phyloP scores from a whole-genome alignment of 1,284 basidiomycete species.

The Peniophora sp. region DNA sequence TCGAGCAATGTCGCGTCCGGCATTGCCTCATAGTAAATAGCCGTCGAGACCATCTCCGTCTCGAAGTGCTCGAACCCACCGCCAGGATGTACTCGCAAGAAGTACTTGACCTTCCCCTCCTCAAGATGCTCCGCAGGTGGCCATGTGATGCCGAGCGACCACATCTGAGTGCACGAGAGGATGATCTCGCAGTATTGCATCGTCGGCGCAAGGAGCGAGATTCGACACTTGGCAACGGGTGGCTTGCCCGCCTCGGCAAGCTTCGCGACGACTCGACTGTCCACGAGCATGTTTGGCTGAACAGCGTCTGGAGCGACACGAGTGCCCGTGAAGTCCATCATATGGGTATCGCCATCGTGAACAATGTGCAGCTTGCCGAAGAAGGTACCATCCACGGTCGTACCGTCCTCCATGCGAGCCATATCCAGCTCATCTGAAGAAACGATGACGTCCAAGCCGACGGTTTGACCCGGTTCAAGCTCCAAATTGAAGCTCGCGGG shows the following conservation, averaged over 20 bases:
- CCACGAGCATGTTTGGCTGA: slow-evolving; percentile 60
- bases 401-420: slow-evolving; percentile 82
- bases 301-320: slow-evolving; percentile 52
- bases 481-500: slow-evolving; percentile 74
- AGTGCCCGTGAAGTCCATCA: slow-evolving; percentile 74
- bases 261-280: slow-evolving; percentile 66
- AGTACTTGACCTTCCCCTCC: slow-evolving; percentile 71
- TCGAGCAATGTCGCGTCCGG: slow-evolving; percentile 68
- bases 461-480: slow-evolving; percentile 62
- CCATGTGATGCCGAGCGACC: slow-evolving; percentile 68
- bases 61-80: slow-evolving; percentile 77
- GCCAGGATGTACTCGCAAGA: slow-evolving; percentile 69
- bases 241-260: slow-evolving; percentile 65
- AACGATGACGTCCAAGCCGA: slow-evolving; percentile 68
- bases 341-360: slow-evolving; percentile 66
- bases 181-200: slow-evolving; percentile 72
- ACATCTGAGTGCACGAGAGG: slow-evolving; percentile 56
- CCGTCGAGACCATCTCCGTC: slow-evolving; percentile 65
- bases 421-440: slow-evolving; percentile 74
- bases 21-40: slow-evolving; percentile 74
- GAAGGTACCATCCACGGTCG: slow-evolving; percentile 71
- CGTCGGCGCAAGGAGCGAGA: slow-evolving; percentile 61
- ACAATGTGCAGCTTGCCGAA: slow-evolving; percentile 80
- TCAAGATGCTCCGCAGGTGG: slow-evolving; percentile 60
- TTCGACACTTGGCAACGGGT: slow-evolving; percentile 61